phyloP scores from a whole-genome alignment of 257 asterid genomes.

The Solanum tarapatanum region DNA sequence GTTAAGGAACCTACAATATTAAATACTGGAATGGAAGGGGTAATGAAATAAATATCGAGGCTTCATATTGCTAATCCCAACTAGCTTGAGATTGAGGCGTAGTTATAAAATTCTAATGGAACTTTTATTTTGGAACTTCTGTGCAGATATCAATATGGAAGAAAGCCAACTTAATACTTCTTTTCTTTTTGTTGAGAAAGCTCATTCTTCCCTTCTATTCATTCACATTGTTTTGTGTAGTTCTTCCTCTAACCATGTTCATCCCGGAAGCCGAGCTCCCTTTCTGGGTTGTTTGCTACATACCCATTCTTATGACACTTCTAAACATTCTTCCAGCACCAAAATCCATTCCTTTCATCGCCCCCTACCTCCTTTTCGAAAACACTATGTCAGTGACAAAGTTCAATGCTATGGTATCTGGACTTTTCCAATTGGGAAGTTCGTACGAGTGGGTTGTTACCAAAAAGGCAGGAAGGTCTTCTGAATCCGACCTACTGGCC shows the following conservation, averaged over 20 bases:
- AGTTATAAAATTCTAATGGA: not conserved
- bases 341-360: constrained; percentile 55
- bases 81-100: not conserved
- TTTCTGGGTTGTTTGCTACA: constrained; percentile 48
- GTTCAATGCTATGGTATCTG: constrained; percentile 63
- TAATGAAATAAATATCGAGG: not conserved
- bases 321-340: constrained; percentile 50
- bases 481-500: constrained; percentile 45
- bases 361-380: constrained; percentile 61
- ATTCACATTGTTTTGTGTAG: constrained; percentile 53
- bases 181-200: constrained; percentile 55
- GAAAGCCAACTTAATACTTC: constrained; percentile 51
- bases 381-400: constrained; percentile 69
- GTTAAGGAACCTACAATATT: not conserved
- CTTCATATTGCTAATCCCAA: not conserved
- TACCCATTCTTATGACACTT: constrained; percentile 48
- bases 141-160: constrained; percentile 58
- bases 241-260: constrained; percentile 66
- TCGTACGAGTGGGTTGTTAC: constrained; percentile 70
- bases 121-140: not conserved
- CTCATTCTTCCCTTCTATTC: constrained; percentile 72
- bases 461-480: constrained; percentile 51
- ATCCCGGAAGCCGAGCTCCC: constrained; percentile 57
- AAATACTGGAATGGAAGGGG: not conserved
- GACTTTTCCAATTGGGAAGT: constrained; percentile 56